Evolutionary conservation across 78 protist genomes (phyloP).

Genomic region (Polysphondylium violaceum): DNA sequence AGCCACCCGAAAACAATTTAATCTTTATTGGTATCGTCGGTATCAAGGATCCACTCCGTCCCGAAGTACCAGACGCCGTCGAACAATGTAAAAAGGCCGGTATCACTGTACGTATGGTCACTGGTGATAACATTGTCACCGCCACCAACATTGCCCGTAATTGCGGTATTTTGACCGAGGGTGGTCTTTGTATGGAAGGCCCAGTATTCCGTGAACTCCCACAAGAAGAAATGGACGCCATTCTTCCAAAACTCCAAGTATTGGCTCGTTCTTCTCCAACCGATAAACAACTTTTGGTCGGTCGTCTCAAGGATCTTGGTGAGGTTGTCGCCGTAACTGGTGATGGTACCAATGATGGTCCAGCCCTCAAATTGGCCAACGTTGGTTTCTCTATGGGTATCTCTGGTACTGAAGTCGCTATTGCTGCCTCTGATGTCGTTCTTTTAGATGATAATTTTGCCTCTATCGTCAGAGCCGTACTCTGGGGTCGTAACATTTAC

Average conservation of each 20-base stretch:
- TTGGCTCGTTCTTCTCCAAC: slow-evolving; percentile 96
- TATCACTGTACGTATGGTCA: slow-evolving; percentile 98
- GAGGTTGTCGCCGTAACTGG: slow-evolving; percentile 98
- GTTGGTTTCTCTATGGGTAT: slow-evolving; percentile 99
- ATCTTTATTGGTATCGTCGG: slow-evolving; percentile 93
- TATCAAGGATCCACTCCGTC: slow-evolving; percentile 97
- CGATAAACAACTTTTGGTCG: slow-evolving; percentile 96
- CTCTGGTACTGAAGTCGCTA: slow-evolving; percentile 94
- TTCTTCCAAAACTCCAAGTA: slow-evolving; percentile 90
- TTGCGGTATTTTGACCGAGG: slow-evolving; percentile 92
- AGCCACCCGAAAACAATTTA: slow-evolving; percentile 78
- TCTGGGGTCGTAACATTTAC: slow-evolving; percentile 98
- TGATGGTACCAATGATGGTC: slow-evolving; percentile 99
- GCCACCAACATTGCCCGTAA: slow-evolving; percentile 95
- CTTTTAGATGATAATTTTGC: slow-evolving; percentile 97
- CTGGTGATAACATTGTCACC: slow-evolving; percentile 98
- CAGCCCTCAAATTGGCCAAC: slow-evolving; percentile 96
- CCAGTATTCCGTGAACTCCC: slow-evolving; percentile 87
- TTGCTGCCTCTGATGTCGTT: slow-evolving; percentile 93
- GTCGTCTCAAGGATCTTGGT: slow-evolving; percentile 73
- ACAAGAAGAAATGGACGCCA: slow-evolving; percentile 82
- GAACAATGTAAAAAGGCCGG: slow-evolving; percentile 93
- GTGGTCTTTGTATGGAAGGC: slow-evolving; percentile 91
- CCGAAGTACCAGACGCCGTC: slow-evolving; percentile 96
- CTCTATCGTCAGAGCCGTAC: slow-evolving; percentile 93